Base-by-base conservation (phyloP, 768 basidiomycete species). In the Symmetrospora coprosmae region DNA sequence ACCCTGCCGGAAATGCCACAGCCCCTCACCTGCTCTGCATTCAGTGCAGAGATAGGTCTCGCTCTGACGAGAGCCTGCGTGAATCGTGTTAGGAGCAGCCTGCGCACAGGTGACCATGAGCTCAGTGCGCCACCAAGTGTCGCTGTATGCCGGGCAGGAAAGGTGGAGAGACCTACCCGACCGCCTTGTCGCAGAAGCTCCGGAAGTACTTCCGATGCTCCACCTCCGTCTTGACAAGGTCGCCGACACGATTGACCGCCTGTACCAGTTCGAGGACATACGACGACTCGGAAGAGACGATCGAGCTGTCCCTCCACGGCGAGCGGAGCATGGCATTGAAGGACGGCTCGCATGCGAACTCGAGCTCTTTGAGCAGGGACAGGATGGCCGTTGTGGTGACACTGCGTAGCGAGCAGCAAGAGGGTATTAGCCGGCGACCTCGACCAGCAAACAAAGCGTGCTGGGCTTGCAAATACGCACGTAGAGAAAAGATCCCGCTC, bases 121-220 rank as follows among this genome's bases (percentile, higher is more conserved):
- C n/a, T n/a, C n/a, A 64, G 13, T 4, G 37, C 43, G 0, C 25
- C 14, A 4, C n/a, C 47, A 60, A 60, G 49, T 34, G 31, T 8
- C 31, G 21, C 17, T 19, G 13, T 8, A 47, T 6, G 25, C 40
- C 19, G 38, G 27, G 21, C n/a, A 11, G n/a, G 2, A 13, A 31
- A 31, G 40, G 13, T 2, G 39, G 30, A 16, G 3, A 1, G 5
- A 68, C 76, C 62, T 53, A 94, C 91, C 85, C 87, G 59, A 85
- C 84, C 8, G 85, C 84, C 72, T 94, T 96, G 70, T 99, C 94
- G 50, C 90, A 81, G 71, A 91, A 61, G 73, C 91, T 99, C 53
- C 88, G 77, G 40, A 88, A 70, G 72, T 91, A 97, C 70, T 88
- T 94, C 79, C 94, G 94, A 68, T 89, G 86, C 72, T 97, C 90